Evolutionary conservation across 345 rosid genomes (phyloP), one percentile per base, ranked within the genome.

Genomic region (Salix udensis): DNA sequence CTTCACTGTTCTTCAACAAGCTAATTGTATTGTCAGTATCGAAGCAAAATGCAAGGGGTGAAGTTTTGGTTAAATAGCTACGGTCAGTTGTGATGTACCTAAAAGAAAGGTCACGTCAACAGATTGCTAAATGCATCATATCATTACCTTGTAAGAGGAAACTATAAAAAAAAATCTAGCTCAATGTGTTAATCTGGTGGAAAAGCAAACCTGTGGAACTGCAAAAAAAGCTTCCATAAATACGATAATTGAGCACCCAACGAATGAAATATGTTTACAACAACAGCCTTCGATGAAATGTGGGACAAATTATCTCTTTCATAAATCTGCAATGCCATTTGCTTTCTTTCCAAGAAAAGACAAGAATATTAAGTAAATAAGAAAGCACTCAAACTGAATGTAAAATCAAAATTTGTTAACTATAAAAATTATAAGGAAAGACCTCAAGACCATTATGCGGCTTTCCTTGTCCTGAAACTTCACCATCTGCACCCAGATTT

Each of bases 361-460:
- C 78, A 15, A 50, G 80, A 40, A 70, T 31, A 65, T 48, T 78
- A 72, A 64, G 74, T 23, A 70, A 77, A 37, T 24, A 75, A 60
- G 40, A 80, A 64, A 60, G 21, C 21, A 76, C 4, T 77, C 34
- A 77, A 39, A 66, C 68, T n/a, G 68, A 21, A 82, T 66, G 4
- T 61, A 68, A 46, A 72, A 67, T 52, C 68, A 66, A 52, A 67
- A 65, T 77, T 8, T 62, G 18, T 70, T 65, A 75, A 81, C 55
- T 15, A 48, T 26, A 70, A 36, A 68, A 76, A 81, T 86, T 85
- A 83, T 81, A 88, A 31, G 84, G 79, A 85, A 85, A 85, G 88
- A 95, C 98, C 98, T 93, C 91, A 80, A 83, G 82, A 85, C 78
- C 85, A 87, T 89, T 88, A 82, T 80, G 90, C 84, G 86, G 88